Conservation (phyloP, 2,329 filamentous ascomycete genomes). For the Sclerotiophoma versabilis region DNA sequence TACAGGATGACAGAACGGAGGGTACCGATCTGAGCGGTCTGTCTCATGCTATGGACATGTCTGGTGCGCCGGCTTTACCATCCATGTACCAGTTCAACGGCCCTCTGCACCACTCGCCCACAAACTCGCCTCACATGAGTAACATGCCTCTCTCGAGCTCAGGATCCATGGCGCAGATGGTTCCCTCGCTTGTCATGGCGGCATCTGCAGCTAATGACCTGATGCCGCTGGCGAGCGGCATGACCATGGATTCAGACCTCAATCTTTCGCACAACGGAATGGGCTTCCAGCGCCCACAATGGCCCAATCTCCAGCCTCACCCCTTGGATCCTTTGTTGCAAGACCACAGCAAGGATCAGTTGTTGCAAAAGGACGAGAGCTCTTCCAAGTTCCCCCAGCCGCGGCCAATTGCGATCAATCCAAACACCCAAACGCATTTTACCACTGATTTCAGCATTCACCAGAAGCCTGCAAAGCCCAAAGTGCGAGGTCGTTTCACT, state of each 20-base stretch:
- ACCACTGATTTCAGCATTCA: conserved; percentile 51
- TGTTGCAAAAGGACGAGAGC: conserved; percentile 32
- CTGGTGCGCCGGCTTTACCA: conserved; percentile 43
- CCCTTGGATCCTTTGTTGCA: conserved; percentile 46
- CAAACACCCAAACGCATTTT: conserved; percentile 46
- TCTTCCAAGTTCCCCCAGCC: conserved; percentile 37
- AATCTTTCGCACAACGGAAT: conserved; percentile 38
- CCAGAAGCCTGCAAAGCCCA: conserved; percentile 51
- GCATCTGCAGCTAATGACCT: conserved; percentile 51
- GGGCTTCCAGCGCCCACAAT: conserved; percentile 44
- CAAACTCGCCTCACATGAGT: conserved; percentile 44
- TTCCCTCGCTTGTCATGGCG: conserved; percentile 50
- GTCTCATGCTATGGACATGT: conserved; percentile 43
- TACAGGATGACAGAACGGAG: conserved; percentile 49
- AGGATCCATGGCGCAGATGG: conserved; percentile 44
- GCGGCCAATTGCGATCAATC: conserved; percentile 50
- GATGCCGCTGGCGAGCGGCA: conserved; percentile 43
- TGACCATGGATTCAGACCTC: conserved; percentile 48
- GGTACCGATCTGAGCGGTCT: conserved; percentile 30
- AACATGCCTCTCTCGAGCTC: conserved; percentile 39
- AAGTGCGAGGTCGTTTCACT: conserved; percentile 64
- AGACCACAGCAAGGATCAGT: conserved; percentile 41
- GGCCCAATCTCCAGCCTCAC: conserved; percentile 39
- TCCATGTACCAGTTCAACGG: conserved; percentile 51
- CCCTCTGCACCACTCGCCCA: conserved; percentile 46